Conservation (phyloP, 2,329 filamentous ascomycete species). For the Venturia pyrina region DNA sequence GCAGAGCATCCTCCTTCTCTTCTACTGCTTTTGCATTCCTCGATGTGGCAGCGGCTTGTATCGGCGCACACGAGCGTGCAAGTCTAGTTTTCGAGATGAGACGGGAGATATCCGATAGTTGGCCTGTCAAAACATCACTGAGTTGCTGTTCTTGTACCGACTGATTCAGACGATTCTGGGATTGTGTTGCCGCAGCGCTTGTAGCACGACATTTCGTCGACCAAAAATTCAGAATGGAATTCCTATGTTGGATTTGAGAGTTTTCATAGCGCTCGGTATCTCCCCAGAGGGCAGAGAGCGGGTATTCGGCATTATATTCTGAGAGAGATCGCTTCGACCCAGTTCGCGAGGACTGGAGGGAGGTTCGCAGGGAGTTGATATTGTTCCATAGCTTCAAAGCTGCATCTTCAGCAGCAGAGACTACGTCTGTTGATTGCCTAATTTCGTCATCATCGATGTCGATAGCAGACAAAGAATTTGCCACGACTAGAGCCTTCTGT, state of each 20-base stretch:
- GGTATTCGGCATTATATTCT: slow-evolving; percentile 45
- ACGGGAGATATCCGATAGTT: slow-evolving; percentile 56
- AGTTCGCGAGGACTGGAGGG: slow-evolving; percentile 42
- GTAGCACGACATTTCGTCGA: slow-evolving; percentile 63
- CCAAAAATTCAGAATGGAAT: slow-evolving; percentile 79
- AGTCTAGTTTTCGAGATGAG: slow-evolving; percentile 59
- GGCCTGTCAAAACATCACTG: slow-evolving; percentile 57
- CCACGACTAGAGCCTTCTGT: slow-evolving; percentile 78
- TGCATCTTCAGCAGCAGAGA: slow-evolving; percentile 75
- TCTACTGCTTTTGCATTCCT: slow-evolving; percentile 40
- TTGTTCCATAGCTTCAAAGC: slow-evolving; percentile 79
- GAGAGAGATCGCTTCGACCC: slow-evolving; percentile 51
- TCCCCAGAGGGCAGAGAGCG: slow-evolving; percentile 58
- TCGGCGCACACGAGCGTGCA: slow-evolving; percentile 66
- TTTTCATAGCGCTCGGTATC: slow-evolving; percentile 58
- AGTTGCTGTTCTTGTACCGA: slow-evolving; percentile 49
- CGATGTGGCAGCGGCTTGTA: slow-evolving; percentile 49
- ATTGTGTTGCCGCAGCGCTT: slow-evolving; percentile 42
- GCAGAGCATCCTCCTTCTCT: slow-evolving; percentile 13
- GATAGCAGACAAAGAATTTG: slow-evolving; percentile 56
- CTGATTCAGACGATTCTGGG: slow-evolving; percentile 48
- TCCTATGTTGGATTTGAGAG: slow-evolving; percentile 49
- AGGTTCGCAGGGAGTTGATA: slow-evolving; percentile 58
- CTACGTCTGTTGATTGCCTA: slow-evolving; percentile 31
- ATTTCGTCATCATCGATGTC: slow-evolving; percentile 22